Evolutionary conservation across 208 protist genomes (phyloP).

Genomic region (Polymyxa betae): DNA sequence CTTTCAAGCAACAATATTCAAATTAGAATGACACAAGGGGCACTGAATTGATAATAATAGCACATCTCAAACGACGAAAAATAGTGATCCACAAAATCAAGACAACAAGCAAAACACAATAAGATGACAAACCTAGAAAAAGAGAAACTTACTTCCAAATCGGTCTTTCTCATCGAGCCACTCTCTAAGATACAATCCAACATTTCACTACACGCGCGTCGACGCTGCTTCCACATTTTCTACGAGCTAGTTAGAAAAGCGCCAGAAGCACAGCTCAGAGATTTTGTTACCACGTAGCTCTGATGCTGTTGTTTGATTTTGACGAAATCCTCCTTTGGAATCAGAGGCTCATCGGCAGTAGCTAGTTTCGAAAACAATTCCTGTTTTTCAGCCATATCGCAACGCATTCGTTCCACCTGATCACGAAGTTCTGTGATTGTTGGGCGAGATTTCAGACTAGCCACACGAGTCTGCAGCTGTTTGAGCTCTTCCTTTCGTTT

Average conservation of each 20-base stretch:
- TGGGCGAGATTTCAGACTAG: background rate
- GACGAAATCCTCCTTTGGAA: background rate
- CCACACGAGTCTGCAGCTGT: background rate
- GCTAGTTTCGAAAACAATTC: background rate
- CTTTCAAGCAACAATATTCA: too few relatives aligned
- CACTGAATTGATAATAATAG: too few relatives aligned
- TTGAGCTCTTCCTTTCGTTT: background rate
- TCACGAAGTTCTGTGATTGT: background rate
- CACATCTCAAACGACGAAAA: too few relatives aligned
- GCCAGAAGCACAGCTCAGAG: background rate
- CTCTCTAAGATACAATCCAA: background rate
- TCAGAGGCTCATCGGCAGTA: background rate
- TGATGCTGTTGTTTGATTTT: background rate
- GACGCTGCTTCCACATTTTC: constrained; percentile 43
- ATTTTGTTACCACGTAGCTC: background rate
- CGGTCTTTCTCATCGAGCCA: background rate
- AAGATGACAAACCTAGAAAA: background rate
- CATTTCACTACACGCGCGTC: background rate
- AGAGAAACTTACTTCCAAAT: background rate
- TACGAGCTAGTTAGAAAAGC: background rate
- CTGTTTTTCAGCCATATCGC: background rate
- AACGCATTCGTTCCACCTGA: background rate
- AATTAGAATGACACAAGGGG: too few relatives aligned
- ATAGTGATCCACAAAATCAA: too few relatives aligned
- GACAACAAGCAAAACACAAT: background rate